Conservation (phyloP, 495 filamentous ascomycete species). For the Penicillium verhagenii region DNA sequence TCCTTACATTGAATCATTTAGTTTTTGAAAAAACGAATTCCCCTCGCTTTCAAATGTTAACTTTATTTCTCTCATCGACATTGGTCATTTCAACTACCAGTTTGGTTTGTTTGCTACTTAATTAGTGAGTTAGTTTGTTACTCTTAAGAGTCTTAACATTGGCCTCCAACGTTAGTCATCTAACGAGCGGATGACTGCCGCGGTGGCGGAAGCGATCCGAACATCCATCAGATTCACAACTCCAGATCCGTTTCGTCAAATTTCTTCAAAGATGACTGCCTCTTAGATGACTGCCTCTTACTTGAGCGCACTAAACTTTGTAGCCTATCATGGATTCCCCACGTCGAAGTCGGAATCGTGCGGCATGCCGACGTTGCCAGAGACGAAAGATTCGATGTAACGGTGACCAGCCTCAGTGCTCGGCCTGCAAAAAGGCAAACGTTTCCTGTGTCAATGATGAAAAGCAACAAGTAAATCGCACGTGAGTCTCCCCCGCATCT, state of each 20-base stretch:
- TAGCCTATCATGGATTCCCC: conserved; percentile 27
- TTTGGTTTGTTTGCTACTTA: no score
- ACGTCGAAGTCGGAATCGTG: conserved; percentile 32
- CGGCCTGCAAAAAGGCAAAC: conserved; percentile 39
- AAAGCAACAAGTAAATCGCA: conserved; percentile 39
- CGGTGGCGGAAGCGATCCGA: conserved; percentile 11
- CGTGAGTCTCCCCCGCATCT: conserved; percentile 18
- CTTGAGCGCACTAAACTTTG: neutral
- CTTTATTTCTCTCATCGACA: neutral
- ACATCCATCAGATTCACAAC: neutral
- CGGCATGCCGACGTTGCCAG: conserved; percentile 40
- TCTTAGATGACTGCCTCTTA: neutral
- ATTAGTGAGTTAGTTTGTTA: no score
- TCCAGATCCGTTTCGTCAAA: neutral
- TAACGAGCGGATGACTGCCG: conserved; percentile 10
- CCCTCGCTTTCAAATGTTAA: no score
- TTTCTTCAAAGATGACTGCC: neutral
- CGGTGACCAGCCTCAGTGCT: conserved; percentile 27
- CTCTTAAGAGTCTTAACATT: no score
- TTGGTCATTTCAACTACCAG: no score
- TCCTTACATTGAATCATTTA: no score
- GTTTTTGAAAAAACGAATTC: no score
- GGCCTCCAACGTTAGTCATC: no score
- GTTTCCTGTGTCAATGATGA: conserved; percentile 43
- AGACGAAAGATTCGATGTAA: conserved; percentile 27